phyloP scores from a whole-genome alignment of 768 basidiomycete genomes.

The Phaeolepiota aurea region DNA sequence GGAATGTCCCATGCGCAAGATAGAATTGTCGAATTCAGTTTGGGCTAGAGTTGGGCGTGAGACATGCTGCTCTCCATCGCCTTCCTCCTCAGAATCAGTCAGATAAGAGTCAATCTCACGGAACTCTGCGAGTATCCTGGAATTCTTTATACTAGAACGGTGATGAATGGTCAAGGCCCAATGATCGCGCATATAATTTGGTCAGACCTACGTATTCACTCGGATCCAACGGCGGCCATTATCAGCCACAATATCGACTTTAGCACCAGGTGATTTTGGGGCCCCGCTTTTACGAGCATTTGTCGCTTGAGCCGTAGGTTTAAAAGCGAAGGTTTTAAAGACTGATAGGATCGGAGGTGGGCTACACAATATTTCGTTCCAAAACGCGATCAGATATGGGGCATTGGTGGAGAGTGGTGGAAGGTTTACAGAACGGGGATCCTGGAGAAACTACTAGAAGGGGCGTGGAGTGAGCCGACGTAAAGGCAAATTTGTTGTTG shows the following conservation, averaged over 20 bases:
- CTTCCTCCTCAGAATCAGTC: constrained; percentile 49
- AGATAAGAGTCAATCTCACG: constrained; percentile 79
- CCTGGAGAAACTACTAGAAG: constrained; percentile 55
- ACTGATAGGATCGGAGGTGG: constrained; percentile 49
- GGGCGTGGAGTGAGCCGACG: constrained; percentile 9
- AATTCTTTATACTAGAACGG: constrained; percentile 58
- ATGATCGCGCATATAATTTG: too few relatives aligned
- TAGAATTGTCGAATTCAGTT: constrained; percentile 59
- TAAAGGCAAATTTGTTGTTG: constrained; percentile 1
- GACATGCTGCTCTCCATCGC: constrained; percentile 40
- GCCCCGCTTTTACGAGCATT: constrained; percentile 10
- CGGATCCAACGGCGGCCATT: constrained; percentile 74
- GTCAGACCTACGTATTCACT: constrained; percentile 69
- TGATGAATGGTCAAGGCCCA: not conserved
- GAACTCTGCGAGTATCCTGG: constrained; percentile 72
- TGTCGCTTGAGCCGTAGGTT: constrained; percentile 2
- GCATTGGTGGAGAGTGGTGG: constrained; percentile 67
- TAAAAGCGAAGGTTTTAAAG: constrained; percentile 41
- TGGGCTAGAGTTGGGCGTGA: constrained; percentile 37
- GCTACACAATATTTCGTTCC: constrained; percentile 67
- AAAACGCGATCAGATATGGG: constrained; percentile 73
- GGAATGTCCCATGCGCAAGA: constrained; percentile 61
- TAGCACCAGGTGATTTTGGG: constrained; percentile 33
- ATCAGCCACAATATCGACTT: constrained; percentile 77
- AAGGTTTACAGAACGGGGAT: constrained; percentile 32